These are phyloP conservation scores for Thoreauomyces humboldtii DNA, from an alignment of 192 early-diverging fungal species.

Conservation along the genomic window DNA sequence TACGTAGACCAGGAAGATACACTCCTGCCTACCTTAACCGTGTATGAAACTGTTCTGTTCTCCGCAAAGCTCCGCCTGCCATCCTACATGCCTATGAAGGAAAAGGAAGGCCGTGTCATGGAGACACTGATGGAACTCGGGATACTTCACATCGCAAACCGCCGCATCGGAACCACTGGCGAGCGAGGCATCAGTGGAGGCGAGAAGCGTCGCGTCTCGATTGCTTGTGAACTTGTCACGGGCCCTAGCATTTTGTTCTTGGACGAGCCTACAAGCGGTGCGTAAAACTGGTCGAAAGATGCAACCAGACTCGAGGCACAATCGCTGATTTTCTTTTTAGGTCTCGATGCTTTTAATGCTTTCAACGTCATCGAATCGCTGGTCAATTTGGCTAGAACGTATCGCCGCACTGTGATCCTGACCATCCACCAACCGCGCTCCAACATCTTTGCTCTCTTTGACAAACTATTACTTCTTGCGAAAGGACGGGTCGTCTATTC, in stretches of 20 bases:
- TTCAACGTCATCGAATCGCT: conserved; percentile 92
- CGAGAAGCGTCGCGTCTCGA: conserved; percentile 88
- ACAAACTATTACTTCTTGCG: conserved; percentile 81
- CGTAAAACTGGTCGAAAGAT: neutral
- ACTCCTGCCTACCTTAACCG: conserved; percentile 81
- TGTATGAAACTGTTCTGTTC: conserved; percentile 86
- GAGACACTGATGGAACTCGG: conserved; percentile 83
- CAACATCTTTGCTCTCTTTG: conserved; percentile 89
- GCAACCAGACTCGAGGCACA: neutral
- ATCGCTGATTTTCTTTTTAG: conserved; percentile 33
- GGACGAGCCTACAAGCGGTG: conserved; percentile 54
- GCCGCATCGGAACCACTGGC: conserved; percentile 67
- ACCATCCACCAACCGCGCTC: conserved; percentile 95
- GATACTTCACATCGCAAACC: conserved; percentile 78
- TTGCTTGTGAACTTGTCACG: conserved; percentile 91
- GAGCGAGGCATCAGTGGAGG: conserved; percentile 85
- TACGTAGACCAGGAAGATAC: conserved; percentile 94
- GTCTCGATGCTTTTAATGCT: conserved; percentile 89
- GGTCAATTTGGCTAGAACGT: conserved; percentile 70
- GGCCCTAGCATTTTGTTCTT: conserved; percentile 89
- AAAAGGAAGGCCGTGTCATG: conserved; percentile 48
- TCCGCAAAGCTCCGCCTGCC: conserved; percentile 84
- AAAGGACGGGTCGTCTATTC: conserved; percentile 82
- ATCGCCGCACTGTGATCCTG: conserved; percentile 79
- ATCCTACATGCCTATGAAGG: conserved; percentile 53